Evolutionary conservation across 441 rosid genomes (phyloP).

Genomic region (Codiaeum variegatum): DNA sequence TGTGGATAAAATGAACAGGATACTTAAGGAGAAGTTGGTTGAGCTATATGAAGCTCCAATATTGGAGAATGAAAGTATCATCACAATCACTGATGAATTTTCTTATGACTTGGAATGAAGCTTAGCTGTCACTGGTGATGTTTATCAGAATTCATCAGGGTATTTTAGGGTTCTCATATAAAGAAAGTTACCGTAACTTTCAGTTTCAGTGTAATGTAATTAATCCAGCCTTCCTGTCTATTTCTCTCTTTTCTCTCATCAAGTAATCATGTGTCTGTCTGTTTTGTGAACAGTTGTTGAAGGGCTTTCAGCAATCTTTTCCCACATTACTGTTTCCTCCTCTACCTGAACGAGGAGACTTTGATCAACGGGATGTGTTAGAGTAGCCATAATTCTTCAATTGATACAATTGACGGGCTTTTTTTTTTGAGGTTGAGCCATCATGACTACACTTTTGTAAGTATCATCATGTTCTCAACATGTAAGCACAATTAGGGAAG

Average conservation of each 20-base stretch:
- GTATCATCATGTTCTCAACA: background rate
- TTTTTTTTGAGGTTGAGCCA: background rate
- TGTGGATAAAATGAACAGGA: constrained; percentile 78
- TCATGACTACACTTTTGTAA: background rate
- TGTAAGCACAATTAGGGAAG: constrained; percentile 5
- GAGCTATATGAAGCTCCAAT: constrained; percentile 86
- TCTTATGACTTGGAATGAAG: background rate
- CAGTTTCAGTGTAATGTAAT: background rate
- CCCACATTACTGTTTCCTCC: constrained; percentile 67
- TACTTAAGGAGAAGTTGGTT: constrained; percentile 86
- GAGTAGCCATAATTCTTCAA: constrained; percentile 92
- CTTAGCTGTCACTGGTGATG: background rate
- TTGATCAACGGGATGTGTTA: constrained; percentile 76
- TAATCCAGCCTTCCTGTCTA: background rate
- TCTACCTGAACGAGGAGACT: constrained; percentile 85
- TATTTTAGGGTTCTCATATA: background rate
- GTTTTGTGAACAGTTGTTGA: constrained; percentile 60
- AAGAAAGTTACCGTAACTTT: background rate
- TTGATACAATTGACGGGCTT: constrained; percentile 29
- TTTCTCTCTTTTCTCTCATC: background rate
- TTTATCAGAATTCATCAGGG: background rate
- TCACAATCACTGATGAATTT: background rate
- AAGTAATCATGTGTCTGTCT: background rate
- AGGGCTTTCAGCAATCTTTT: constrained; percentile 71
- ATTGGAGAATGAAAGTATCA: constrained; percentile 75